Base-by-base conservation (phyloP, 257 asterid species). In the Solanum stenotomum region DNA sequence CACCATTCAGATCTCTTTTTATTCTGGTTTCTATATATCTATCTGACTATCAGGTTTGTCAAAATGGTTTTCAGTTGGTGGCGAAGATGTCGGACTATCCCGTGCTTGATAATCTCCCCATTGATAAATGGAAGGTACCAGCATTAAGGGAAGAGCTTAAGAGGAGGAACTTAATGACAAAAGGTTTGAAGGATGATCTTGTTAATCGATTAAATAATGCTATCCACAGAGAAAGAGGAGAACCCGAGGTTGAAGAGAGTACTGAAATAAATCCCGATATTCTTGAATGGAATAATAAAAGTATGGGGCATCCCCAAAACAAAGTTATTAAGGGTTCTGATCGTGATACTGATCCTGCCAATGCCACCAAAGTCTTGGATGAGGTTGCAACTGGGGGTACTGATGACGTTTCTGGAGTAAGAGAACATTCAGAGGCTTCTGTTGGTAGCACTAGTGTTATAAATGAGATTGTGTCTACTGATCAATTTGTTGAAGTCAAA, bases 141-240 rank as follows among this genome's bases (percentile, higher is more conserved):
- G 88, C 88, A 63, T 35, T 91, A 87, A 91, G 78, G 89, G 92
- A 91, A 86, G 93, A 91, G 87, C 93, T 91, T 79, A 91, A 89
- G 90, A 89, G 77, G 84, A 88, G 92, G 71, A 87, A 87, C 75
- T 89, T 89, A 83, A 13, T 31, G 18, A 75, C 83, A 33, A 89
- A 72, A 85, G 93, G 91, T 70, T 82, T 91, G 89, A 91, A 91
- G 88, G 93, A 91, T 88, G 93, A 89, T 8, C 81, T 91, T 20
- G 92, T 91, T 25, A 88, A 52, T 56, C 86, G 92, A 82, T 68
- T 91, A 88, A 89, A 87, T 70, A 90, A 91, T 56, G 87, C 89
- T 27, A 89, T 91, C 81, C 89, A 49, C 56, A 84, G 71, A 49
- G 92, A 91, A 78, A 77, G 34, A 23, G 87, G 23, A 79, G 88